phyloP scores from a whole-genome alignment of 306 rosid species.

The Alnus rubra region DNA sequence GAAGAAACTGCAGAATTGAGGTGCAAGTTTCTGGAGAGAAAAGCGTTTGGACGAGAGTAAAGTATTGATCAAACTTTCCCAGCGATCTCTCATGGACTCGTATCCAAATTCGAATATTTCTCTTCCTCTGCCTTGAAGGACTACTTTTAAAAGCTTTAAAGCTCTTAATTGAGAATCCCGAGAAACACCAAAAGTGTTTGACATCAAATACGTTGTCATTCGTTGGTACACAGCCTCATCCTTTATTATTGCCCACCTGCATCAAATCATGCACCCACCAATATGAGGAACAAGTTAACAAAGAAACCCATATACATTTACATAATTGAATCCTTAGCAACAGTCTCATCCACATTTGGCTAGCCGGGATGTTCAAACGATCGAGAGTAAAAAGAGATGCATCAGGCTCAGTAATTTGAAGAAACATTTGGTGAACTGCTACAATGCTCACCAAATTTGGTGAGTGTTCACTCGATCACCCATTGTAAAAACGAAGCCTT shows the following conservation, averaged over 20 bases:
- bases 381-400: no score
- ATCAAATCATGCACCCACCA: neutral
- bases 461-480: no score
- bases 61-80: conserved; percentile 33
- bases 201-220: conserved; percentile 19
- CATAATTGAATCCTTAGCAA: no score
- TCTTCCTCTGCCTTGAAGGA: conserved; percentile 29
- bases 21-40: conserved; percentile 39
- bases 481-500: no score
- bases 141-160: conserved; percentile 38
- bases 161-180: conserved; percentile 53
- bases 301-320: no score
- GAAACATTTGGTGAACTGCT: no score
- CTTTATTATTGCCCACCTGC: conserved; percentile 62
- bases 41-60: conserved; percentile 44
- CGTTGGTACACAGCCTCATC: conserved; percentile 42
- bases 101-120: conserved; percentile 47
- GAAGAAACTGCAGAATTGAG: conserved; percentile 39
- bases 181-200: conserved; percentile 39
- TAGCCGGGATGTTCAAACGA: no score
- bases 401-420: no score
- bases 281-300: no score
- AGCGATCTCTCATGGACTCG: conserved; percentile 35
- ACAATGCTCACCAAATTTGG: no score
- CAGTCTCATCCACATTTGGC: no score